Evolutionary conservation across 495 filamentous ascomycete genomes (phyloP).

Genomic region (Annulohypoxylon moriforme): DNA sequence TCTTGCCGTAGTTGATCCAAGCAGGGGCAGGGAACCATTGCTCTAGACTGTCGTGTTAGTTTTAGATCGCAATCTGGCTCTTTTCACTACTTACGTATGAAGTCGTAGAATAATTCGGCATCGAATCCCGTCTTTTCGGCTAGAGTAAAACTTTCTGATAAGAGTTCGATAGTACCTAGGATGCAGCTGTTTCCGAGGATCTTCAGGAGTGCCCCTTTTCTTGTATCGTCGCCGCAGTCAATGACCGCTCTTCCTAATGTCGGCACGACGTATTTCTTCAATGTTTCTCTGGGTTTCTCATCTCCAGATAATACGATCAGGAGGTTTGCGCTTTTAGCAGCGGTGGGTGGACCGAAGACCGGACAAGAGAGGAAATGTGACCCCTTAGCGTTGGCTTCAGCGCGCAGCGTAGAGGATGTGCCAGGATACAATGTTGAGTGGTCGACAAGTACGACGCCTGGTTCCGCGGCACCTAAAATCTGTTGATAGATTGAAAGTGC

Average conservation of each 20-base stretch:
- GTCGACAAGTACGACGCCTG: background rate
- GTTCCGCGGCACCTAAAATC: background rate
- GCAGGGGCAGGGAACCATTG: constrained; percentile 13
- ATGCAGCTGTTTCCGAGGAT: constrained; percentile 21
- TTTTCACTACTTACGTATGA: constrained; percentile 7
- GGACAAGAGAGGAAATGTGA: constrained; percentile 4
- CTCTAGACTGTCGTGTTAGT: background rate
- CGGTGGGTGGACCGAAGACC: constrained; percentile 4
- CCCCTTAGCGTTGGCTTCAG: background rate
- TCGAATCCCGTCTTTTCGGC: constrained; percentile 21
- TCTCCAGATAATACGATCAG: background rate
- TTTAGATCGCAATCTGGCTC: background rate
- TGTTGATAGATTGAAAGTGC: constrained; percentile 9
- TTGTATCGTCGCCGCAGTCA: constrained; percentile 6
- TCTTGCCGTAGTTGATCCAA: constrained; percentile 8
- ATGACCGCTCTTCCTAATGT: background rate
- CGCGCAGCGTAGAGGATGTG: background rate
- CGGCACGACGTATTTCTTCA: constrained; percentile 6
- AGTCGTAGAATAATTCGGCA: constrained; percentile 3
- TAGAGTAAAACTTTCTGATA: constrained; percentile 22
- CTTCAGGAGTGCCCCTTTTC: constrained; percentile 9
- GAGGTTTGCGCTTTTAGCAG: background rate
- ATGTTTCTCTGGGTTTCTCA: background rate
- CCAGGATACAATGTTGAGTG: constrained; percentile 4
- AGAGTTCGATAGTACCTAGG: constrained; percentile 21